phyloP scores from a whole-genome alignment of 345 rosid species.

The Brassica nigra region DNA sequence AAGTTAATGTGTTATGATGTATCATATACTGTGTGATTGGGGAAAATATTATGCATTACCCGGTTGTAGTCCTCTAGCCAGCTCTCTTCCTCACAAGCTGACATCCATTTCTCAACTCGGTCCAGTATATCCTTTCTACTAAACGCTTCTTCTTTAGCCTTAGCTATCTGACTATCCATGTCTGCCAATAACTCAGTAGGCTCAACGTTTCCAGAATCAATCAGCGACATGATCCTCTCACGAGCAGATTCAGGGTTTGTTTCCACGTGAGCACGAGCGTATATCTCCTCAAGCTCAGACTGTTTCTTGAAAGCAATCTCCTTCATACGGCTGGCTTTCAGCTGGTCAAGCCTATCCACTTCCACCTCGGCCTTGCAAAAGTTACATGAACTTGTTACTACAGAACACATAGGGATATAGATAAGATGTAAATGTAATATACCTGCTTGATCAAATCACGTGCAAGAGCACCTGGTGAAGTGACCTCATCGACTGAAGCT shows the following conservation, averaged over 20 bases:
- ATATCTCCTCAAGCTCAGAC: slow-evolving; percentile 94
- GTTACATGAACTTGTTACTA: slow-evolving; percentile 5
- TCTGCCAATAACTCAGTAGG: slow-evolving; percentile 90
- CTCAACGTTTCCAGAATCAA: slow-evolving; percentile 89
- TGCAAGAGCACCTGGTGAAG: slow-evolving; percentile 85
- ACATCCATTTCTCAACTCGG: slow-evolving; percentile 99
- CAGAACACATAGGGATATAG: slow-evolving; percentile 1
- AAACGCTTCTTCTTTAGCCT: slow-evolving; percentile 84
- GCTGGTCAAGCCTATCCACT: slow-evolving; percentile 93
- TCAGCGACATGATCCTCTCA: slow-evolving; percentile 78
- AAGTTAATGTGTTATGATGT: slow-evolving; percentile 1
- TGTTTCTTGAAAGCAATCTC: slow-evolving; percentile 96
- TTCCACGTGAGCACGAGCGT: slow-evolving; percentile 73
- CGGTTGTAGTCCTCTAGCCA: slow-evolving; percentile 98
- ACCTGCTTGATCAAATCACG: slow-evolving; percentile 94
- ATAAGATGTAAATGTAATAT: slow-evolving; percentile 14
- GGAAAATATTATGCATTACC: slow-evolving; percentile 45
- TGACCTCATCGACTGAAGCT: slow-evolving; percentile 88
- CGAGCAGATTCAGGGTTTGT: slow-evolving; percentile 81
- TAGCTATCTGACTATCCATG: slow-evolving; percentile 89
- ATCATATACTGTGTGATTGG: not conserved
- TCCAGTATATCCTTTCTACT: slow-evolving; percentile 96
- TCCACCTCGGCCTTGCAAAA: slow-evolving; percentile 82
- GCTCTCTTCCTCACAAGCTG: slow-evolving; percentile 99
- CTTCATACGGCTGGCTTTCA: slow-evolving; percentile 94